Evolutionary conservation across 2,329 filamentous ascomycete genomes (phyloP), one percentile per base, ranked within the genome.

Genomic region (Thelonectria discophora): DNA sequence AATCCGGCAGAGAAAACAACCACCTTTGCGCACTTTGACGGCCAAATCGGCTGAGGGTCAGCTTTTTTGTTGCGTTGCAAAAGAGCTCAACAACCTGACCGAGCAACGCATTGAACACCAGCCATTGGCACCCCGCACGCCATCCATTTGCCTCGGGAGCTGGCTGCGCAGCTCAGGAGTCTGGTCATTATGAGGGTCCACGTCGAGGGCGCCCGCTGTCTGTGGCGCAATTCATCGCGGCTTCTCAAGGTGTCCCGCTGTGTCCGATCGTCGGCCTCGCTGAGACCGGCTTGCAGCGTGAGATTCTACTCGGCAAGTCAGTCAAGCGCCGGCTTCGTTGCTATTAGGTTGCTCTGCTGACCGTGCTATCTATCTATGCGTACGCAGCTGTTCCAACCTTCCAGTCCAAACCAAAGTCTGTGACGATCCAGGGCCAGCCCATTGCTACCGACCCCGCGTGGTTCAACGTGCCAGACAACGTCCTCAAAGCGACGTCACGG

Each of bases 401-500:
- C 32, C 71, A 74, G 20, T 37, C 57, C 11, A 59, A 65, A 43
- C 46, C 57, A 7, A 56, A 52, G 56, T 59, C 58, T 15, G 77
- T 90, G 64, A 82, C 79, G 11, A 84, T 95, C 65, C 86, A 89
- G 68, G 89, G 86, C 65, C 83, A 82, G 64, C 79, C 77, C 10
- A 73, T 79, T 17, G 89, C 85, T 17, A 70, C 65, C 5, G 93
- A 98, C 74, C 78, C 84, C 56, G 77, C 84, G 54, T 97, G 93
- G 91, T 95, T 90, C 77, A 99, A 99, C 77, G 84, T 91, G 13
- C 89, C 94, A 3, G 71, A 85, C 24, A 90, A 89, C 57, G 94
- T 99, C 65, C 80, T 93, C 49, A 82, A 88, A 20, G 88, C 91
- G 58, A 85, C 96, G 49, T 84, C 88, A 48, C 90, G 93, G 64